Conservation (phyloP, 2,329 filamentous ascomycete species). For the Acrocalymma vagum region DNA sequence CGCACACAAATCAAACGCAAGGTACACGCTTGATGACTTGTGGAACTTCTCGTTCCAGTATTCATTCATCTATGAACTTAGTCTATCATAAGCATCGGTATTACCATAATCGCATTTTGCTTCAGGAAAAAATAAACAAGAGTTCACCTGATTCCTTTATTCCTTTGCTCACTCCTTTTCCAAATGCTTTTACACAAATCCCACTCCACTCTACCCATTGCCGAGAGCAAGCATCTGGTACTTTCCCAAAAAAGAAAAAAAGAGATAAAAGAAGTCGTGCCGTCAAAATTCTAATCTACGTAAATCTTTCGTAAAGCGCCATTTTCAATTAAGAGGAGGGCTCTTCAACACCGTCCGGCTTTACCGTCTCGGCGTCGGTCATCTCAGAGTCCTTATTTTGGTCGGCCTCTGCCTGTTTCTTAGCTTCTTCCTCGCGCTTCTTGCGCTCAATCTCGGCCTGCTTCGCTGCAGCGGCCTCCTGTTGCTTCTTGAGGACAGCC, state of each 20-base stretch:
- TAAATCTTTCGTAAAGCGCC: too few relatives aligned
- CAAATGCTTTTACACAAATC: constrained; percentile 30
- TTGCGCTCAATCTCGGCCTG: constrained; percentile 75
- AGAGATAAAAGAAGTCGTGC: too few relatives aligned
- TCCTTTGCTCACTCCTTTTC: too few relatives aligned
- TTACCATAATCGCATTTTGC: constrained; percentile 30
- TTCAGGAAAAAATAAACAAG: too few relatives aligned
- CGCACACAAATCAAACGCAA: too few relatives aligned
- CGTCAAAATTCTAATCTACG: too few relatives aligned
- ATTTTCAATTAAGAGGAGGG: constrained; percentile 32
- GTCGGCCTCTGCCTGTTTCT: constrained; percentile 60
- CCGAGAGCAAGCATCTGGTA: too few relatives aligned
- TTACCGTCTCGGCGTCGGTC: constrained; percentile 63
- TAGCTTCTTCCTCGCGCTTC: constrained; percentile 77
- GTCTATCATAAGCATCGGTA: constrained; percentile 38
- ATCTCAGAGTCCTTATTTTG: constrained; percentile 62
- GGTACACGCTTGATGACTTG: constrained; percentile 1
- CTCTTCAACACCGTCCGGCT: constrained; percentile 51
- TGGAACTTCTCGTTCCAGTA: neutral
- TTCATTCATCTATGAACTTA: constrained; percentile 33
- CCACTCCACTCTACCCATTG: too few relatives aligned
- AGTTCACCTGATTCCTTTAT: too few relatives aligned
- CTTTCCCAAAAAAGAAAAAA: too few relatives aligned
- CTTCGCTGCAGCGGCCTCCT: constrained; percentile 70
- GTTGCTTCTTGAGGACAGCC: constrained; percentile 71